Base-by-base conservation (phyloP, 345 rosid genomes). In the Tarenaya hassleriana region DNA sequence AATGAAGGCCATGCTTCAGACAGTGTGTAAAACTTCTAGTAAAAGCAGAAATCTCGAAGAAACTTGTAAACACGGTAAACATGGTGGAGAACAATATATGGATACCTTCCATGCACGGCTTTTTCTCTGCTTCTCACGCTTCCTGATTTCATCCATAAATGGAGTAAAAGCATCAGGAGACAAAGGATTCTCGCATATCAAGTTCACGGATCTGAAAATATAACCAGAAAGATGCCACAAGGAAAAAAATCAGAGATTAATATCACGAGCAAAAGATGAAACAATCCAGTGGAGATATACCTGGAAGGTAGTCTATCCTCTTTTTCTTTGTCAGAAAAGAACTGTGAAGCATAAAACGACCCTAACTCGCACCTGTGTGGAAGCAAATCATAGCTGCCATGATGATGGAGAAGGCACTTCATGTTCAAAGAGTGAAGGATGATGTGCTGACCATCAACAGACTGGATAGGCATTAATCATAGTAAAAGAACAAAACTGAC, bases 81-180 rank as follows among this genome's bases (percentile, higher is more conserved):
- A 24, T 24, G 29, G 29, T 10, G 13, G 24, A 52, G 19, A 49
- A 1, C 8, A 31, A 13, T 47, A 20, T 8, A 20, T 52, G 10
- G 38, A 32, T 62, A 92, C 98, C 97, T 81, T 81, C 61, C 70
- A 70, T 12, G 86, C 88, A 20, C 75, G 80, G 45, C 74, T 83
- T 77, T 79, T 88, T 75, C 98, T 68, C 67, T 72, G 88, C 75
- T 70, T 79, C 41, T 77, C 84, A 29, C 95, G 96, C 77, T 78
- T 92, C 74, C 79, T 77, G 40, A 83, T 88, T 74, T 88, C 98
- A 66, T 81, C 91, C 69, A 80, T 69, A 64, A 88, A 85, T 24
- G 97, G 97, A 72, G 68, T 54, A 73, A 85, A 62, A 0, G 94
- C 80, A 33, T 69, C 82, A 52, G 79, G 64, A 52, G 90, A 91